A percentile compares a stretch with the other conserved stretches of the same genome.
phyloP scores from a whole-genome alignment of 768 basidiomycete genomes.

The Suillus placidus region DNA sequence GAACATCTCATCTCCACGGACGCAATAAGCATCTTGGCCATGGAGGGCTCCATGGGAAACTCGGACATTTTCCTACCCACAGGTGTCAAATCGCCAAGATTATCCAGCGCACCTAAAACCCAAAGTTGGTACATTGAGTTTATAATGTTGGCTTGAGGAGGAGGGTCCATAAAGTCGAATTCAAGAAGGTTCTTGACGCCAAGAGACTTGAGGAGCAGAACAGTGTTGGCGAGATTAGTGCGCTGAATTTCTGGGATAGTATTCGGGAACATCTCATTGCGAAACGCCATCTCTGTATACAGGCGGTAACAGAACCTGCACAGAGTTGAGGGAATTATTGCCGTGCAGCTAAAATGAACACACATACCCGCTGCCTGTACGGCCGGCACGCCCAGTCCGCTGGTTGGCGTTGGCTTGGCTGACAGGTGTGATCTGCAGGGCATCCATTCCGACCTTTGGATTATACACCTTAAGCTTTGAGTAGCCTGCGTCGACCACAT shows the following conservation, averaged over 20 bases:
- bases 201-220: conserved; percentile 89
- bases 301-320: conserved; percentile 90
- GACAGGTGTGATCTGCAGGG: conserved; percentile 97
- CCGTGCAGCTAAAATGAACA: conserved; percentile 12
- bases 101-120: conserved; percentile 97
- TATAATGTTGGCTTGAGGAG: conserved; percentile 98
- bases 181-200: conserved; percentile 97
- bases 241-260: conserved; percentile 99
- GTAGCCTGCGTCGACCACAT: conserved; percentile 95
- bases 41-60: conserved; percentile 99
- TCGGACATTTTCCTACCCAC: conserved; percentile 97
- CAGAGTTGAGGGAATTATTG: conserved; percentile 1
- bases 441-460: conserved; percentile 99
- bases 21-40: conserved; percentile 96
- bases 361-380: conserved; percentile 91
- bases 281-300: conserved; percentile 95
- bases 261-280: conserved; percentile 93
- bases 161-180: conserved; percentile 99
- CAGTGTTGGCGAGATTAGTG: conserved; percentile 97
- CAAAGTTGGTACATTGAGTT: conserved; percentile 99
- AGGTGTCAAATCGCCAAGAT: conserved; percentile 93
- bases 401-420: conserved; percentile 99
- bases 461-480: conserved; percentile 99
- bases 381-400: conserved; percentile 92
- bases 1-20: conserved; percentile 94